Percentiles rank a stretch among this genome's conserved stretches.
These are phyloP conservation scores for Curvularia eragrostidis DNA, from an alignment of 2,329 filamentous ascomycete genomes.

Conservation along the genomic window DNA sequence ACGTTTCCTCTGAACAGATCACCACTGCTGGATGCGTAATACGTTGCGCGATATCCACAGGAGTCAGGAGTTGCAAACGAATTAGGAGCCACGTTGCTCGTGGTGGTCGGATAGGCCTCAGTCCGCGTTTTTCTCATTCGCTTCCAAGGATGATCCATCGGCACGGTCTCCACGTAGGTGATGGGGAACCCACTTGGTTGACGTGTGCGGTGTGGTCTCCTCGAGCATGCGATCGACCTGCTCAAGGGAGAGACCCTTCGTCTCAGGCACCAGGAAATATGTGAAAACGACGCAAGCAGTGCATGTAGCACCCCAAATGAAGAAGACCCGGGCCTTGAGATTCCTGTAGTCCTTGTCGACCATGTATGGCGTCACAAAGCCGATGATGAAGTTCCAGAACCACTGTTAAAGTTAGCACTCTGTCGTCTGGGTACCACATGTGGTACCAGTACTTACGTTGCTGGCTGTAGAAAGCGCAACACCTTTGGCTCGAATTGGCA, in stretches of 20 bases:
- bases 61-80: background rate
- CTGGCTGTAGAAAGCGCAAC: constrained; percentile 85
- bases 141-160: constrained; percentile 4
- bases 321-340: constrained; percentile 63
- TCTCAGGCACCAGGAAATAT: constrained; percentile 78
- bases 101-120: background rate
- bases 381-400: constrained; percentile 78
- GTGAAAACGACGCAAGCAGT: constrained; percentile 67
- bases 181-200: constrained; percentile 73
- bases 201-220: constrained; percentile 77
- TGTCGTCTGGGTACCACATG: background rate
- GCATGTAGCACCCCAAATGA: constrained; percentile 62
- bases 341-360: constrained; percentile 69
- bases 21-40: background rate
- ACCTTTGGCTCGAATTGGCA: constrained; percentile 86
- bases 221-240: constrained; percentile 87
- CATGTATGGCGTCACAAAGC: constrained; percentile 71
- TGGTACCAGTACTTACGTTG: constrained; percentile 58
- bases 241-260: constrained; percentile 76
- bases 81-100: background rate
- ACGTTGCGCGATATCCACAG: background rate
- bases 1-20: background rate
- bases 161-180: constrained; percentile 5
- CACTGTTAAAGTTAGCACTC: background rate
- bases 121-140: constrained; percentile 1